phyloP scores from a whole-genome alignment of 441 rosid species.

The Kokia cookei region DNA sequence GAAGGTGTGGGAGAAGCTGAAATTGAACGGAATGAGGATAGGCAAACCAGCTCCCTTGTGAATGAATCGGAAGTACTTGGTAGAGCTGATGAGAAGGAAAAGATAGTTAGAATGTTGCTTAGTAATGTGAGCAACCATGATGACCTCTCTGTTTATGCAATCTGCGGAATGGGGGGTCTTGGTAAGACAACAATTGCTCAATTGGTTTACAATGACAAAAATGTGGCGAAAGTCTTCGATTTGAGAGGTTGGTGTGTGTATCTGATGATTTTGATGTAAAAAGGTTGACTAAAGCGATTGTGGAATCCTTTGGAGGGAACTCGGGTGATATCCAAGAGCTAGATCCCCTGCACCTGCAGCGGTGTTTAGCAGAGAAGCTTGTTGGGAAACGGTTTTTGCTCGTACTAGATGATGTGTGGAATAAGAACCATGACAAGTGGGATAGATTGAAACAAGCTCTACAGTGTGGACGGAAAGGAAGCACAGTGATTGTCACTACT shows the following conservation, averaged over 20 bases:
- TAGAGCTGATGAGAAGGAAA: not conserved
- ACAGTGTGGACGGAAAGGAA: not conserved
- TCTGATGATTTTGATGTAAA: not conserved
- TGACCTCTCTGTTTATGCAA: not conserved
- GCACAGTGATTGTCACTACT: not conserved
- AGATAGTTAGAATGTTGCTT: not conserved
- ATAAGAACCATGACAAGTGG: not conserved
- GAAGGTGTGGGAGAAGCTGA: not conserved
- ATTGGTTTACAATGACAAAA: not conserved
- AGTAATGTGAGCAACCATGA: not conserved
- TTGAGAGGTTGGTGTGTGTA: not conserved
- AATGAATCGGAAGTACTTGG: not conserved
- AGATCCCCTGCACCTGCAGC: too few relatives aligned
- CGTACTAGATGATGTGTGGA: too few relatives aligned
- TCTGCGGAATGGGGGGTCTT: not conserved
- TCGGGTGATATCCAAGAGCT: not conserved
- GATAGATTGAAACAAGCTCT: not conserved
- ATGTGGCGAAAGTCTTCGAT: not conserved
- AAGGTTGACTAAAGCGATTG: not conserved
- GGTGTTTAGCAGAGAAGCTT: too few relatives aligned
- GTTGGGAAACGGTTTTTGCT: too few relatives aligned
- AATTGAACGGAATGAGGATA: not conserved
- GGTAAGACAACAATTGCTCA: not conserved
- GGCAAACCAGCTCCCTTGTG: not conserved
- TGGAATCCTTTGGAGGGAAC: not conserved